Conservation (phyloP, 768 basidiomycete species). For the Nidula microcarpa region DNA sequence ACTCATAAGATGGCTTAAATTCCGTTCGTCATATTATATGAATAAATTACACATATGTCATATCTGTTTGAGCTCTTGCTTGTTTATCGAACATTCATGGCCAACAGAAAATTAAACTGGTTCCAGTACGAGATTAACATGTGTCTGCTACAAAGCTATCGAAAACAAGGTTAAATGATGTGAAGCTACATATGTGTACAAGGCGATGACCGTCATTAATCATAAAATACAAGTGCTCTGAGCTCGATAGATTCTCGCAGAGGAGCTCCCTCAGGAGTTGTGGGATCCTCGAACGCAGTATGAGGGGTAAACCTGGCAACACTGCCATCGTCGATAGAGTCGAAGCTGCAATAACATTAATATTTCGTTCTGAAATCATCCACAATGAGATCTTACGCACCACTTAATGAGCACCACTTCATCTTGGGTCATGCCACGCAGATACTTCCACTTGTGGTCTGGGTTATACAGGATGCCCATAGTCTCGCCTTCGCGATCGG, state of each 20-base stretch:
- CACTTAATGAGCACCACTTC: constrained; percentile 54
- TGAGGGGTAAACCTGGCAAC: constrained; percentile 59
- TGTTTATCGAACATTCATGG: no score
- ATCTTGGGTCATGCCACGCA: constrained; percentile 41
- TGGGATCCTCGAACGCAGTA: constrained; percentile 54
- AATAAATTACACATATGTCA: no score
- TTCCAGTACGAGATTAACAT: no score
- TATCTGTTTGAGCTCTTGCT: no score
- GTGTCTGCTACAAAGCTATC: no score
- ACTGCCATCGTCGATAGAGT: constrained; percentile 36
- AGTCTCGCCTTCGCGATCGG: constrained; percentile 51
- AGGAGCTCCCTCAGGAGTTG: constrained; percentile 45
- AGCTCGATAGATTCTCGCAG: constrained; percentile 59
- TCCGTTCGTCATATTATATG: no score
- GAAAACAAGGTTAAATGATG: no score
- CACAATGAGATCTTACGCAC: constrained; percentile 20
- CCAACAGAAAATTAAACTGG: no score
- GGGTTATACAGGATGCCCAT: constrained; percentile 41
- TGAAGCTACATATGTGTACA: no score
- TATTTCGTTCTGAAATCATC: constrained; percentile 1
- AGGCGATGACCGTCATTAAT: no score
- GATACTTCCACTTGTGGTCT: constrained; percentile 50
- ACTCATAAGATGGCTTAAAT: no score
- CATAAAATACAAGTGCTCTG: constrained; percentile 60
- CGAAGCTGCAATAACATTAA: constrained; percentile 11